phyloP scores from a whole-genome alignment of 2,329 filamentous ascomycete species.

The Trichoderma asperellum region DNA sequence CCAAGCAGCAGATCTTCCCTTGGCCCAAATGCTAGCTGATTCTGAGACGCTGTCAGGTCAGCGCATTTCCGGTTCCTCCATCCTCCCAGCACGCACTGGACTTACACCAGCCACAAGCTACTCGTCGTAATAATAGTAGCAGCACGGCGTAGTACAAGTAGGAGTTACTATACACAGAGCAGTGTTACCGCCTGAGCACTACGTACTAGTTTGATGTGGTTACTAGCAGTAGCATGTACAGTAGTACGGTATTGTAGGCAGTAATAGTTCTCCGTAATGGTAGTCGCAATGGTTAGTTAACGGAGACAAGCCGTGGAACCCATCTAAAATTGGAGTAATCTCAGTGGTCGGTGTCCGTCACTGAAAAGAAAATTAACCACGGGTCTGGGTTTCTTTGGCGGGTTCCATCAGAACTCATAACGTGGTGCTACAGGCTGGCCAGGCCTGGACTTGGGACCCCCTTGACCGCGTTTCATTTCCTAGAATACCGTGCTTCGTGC shows the following conservation, averaged over 20 bases:
- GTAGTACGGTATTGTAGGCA: too few species aligned
- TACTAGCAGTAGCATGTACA: background rate
- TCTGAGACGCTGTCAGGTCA: constrained; percentile 25
- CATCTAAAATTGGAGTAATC: constrained; percentile 29
- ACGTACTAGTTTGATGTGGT: background rate
- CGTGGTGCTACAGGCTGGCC: background rate
- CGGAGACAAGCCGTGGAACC: constrained; percentile 19
- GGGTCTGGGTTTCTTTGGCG: constrained; percentile 7
- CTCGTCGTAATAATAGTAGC: background rate
- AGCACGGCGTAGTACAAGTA: background rate
- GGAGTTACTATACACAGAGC: background rate
- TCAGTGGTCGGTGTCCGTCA: background rate
- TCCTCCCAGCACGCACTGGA: constrained; percentile 2
- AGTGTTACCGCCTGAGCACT: constrained; percentile 8
- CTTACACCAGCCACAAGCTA: constrained; percentile 1
- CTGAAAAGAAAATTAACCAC: background rate
- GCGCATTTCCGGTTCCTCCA: constrained; percentile 23
- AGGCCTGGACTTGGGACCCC: background rate
- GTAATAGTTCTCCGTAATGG: background rate
- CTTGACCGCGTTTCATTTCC: constrained; percentile 21
- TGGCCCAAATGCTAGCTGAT: constrained; percentile 14
- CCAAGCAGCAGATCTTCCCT: constrained; percentile 22
- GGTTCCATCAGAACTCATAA: constrained; percentile 6
- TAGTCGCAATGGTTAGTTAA: background rate
- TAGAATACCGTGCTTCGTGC: background rate